Base-by-base conservation (phyloP, 805 yeast species). In the Aciculoconidium aculeatum region DNA sequence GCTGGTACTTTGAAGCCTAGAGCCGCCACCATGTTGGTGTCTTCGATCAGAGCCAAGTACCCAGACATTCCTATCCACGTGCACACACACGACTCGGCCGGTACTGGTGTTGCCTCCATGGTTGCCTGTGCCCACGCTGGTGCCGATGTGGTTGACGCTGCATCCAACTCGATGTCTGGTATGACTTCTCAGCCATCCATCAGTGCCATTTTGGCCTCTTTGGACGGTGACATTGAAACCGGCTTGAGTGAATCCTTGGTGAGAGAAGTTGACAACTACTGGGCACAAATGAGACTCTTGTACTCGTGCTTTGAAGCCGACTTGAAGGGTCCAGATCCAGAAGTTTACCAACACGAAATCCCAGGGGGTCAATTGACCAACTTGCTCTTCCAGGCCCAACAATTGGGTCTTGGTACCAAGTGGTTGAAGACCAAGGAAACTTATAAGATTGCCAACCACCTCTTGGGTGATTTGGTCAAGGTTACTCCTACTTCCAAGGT, bases 311-410 rank as follows among this genome's bases (percentile, higher is more conserved):
- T 92, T 63, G 98, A 87, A 65, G 96, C 98, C 32, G 96, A 92
- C 55, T 75, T 92, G 60, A 92, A 92, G 74, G 98, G 99, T 34
- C 97, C 99, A 37, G 99, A 92, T 65, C 97, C 99, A 48, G 98
- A 92, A 63, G 98, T 92, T 35, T 92, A 92, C 65, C 78, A 79
- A 48, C 98, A 92, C 66, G 99, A 92, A 72, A 92, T 92, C 45
- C 99, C 99, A 35, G 99, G 99, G 70, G 99, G 99, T 42, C 99
- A 92, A 68, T 77, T 92, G 62, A 92, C 99, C 41, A 92, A 92
- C 72, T 70, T 92, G 65, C 65, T 94, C 47, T 92, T 92, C 94
- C 99, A 92, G 70, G 98, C 99, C 36, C 95, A 86, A 65, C 97
- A 94, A 66, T 86, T 92, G 51, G 99, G 99, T 37, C 72, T 92